These are phyloP conservation scores for Xylona heveae DNA, from an alignment of 495 filamentous ascomycete genomes.

Conservation along the genomic window DNA sequence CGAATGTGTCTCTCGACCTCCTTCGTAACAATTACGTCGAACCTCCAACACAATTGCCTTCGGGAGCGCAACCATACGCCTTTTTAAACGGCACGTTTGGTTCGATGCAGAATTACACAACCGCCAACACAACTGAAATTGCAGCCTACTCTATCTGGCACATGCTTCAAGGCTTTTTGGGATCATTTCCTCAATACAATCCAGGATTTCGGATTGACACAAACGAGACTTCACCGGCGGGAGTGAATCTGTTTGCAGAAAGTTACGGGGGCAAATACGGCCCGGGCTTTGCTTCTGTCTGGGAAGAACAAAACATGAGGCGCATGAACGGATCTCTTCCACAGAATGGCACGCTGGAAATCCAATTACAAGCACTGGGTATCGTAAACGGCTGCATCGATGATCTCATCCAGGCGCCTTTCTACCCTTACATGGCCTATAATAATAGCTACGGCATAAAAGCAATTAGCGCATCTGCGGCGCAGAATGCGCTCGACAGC, in stretches of 20 bases:
- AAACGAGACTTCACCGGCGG: conserved; percentile 17
- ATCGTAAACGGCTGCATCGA: conserved; percentile 25
- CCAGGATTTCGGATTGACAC: conserved; percentile 21
- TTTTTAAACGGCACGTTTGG: conserved; percentile 45
- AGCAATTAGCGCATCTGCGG: conserved; percentile 14
- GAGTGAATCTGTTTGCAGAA: conserved; percentile 23
- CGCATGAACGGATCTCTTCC: conserved; percentile 15
- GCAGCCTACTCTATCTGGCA: conserved; percentile 46
- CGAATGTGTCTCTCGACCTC: conserved; percentile 18
- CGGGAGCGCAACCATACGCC: conserved; percentile 17
- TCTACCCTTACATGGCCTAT: conserved; percentile 18
- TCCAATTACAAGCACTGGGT: conserved; percentile 18
- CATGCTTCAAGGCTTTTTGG: conserved; percentile 44
- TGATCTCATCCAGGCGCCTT: conserved; percentile 14
- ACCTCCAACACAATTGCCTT: conserved; percentile 8
- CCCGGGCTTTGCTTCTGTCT: conserved; percentile 21
- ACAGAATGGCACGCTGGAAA: conserved; percentile 17
- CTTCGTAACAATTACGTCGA: conserved; percentile 8
- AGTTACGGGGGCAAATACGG: conserved; percentile 27
- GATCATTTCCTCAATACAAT: conserved; percentile 45
- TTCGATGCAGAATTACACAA: conserved; percentile 25
- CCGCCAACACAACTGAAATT: conserved; percentile 42
- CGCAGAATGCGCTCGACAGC: conserved; percentile 15
- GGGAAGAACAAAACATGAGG: conserved; percentile 20
- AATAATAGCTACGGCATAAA: conserved; percentile 24